These are phyloP conservation scores for Vanrija humicola DNA, from an alignment of 1,284 basidiomycete species.

Conservation along the genomic window DNA sequence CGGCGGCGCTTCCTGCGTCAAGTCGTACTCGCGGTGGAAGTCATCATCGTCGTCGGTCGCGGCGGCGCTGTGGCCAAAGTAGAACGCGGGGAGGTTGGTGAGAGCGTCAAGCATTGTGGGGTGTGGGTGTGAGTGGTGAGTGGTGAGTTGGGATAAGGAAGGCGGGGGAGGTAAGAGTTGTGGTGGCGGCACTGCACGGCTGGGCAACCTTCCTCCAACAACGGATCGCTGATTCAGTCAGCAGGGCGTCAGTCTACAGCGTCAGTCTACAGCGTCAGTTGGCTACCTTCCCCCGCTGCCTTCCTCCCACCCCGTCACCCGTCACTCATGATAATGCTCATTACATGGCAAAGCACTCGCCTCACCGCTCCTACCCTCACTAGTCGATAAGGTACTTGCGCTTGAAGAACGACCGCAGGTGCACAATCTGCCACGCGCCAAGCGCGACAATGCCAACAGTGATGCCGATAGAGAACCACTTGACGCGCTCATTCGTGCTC, in stretches of 20 bases:
- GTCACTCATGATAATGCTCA: not conserved
- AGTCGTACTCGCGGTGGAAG: not conserved
- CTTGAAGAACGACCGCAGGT: constrained; percentile 91
- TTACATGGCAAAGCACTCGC: not conserved
- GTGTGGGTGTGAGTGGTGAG: not conserved
- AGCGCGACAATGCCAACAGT: constrained; percentile 73
- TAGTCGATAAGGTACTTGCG: constrained; percentile 94
- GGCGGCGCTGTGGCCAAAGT: not conserved
- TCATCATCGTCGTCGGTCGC: not conserved
- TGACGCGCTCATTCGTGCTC: constrained; percentile 86
- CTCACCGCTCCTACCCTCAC: not conserved
- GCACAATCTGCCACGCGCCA: constrained; percentile 87
- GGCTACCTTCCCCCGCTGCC: not conserved
- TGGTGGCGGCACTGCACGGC: too few species aligned
- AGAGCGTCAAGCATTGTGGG: too few species aligned
- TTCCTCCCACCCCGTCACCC: not conserved
- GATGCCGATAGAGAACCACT: constrained; percentile 88
- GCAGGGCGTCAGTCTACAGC: too few species aligned
- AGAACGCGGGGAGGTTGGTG: too few species aligned
- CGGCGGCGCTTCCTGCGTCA: too few species aligned
- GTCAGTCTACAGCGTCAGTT: not conserved
- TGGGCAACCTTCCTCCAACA: too few species aligned
- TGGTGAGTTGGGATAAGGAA: not conserved
- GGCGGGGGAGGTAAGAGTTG: not conserved
- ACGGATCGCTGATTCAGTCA: too few species aligned